Conservation (phyloP, 805 yeast species). For the Lipomyces kockii region DNA sequence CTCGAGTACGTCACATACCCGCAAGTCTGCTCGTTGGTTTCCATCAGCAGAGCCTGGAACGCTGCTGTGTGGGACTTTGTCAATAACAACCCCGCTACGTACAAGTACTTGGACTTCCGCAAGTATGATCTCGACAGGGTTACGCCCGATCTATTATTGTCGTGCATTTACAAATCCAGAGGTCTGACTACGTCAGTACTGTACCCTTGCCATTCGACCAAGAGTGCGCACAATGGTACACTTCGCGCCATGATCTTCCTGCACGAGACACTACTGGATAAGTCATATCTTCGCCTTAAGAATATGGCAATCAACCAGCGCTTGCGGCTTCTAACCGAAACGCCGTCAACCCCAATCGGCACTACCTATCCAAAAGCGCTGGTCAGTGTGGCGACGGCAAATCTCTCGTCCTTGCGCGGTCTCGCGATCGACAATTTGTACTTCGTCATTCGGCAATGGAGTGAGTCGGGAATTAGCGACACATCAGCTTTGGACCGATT, state of each 20-base stretch:
- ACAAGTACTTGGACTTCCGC: slow-evolving; percentile 26
- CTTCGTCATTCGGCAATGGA: slow-evolving; percentile 27
- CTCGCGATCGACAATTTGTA: slow-evolving; percentile 26
- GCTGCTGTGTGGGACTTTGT: slow-evolving; percentile 18
- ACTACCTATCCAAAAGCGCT: not conserved
- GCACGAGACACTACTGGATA: slow-evolving; percentile 25
- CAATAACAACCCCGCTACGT: slow-evolving; percentile 26
- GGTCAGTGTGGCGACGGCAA: not conserved
- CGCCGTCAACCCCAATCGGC: not conserved
- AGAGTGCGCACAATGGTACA: slow-evolving; percentile 25
- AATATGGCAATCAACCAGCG: slow-evolving; percentile 9
- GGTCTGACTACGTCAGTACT: slow-evolving; percentile 24
- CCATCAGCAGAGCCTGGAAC: slow-evolving; percentile 19
- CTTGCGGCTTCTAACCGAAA: not conserved
- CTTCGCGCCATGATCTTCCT: slow-evolving; percentile 28
- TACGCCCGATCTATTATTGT: slow-evolving; percentile 23
- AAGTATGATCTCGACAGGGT: slow-evolving; percentile 25
- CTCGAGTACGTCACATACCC: slow-evolving; percentile 23
- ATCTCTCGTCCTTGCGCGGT: slow-evolving; percentile 16
- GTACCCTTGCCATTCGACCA: slow-evolving; percentile 28
- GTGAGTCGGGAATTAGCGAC: slow-evolving; percentile 20
- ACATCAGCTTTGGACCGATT: slow-evolving; percentile 16
- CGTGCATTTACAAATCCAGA: slow-evolving; percentile 16
- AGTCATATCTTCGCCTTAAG: slow-evolving; percentile 14
- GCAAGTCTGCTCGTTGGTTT: slow-evolving; percentile 3